These are phyloP conservation scores for Leishmania braziliensis DNA, from an alignment of 208 protist genomes.

Conservation along the genomic window DNA sequence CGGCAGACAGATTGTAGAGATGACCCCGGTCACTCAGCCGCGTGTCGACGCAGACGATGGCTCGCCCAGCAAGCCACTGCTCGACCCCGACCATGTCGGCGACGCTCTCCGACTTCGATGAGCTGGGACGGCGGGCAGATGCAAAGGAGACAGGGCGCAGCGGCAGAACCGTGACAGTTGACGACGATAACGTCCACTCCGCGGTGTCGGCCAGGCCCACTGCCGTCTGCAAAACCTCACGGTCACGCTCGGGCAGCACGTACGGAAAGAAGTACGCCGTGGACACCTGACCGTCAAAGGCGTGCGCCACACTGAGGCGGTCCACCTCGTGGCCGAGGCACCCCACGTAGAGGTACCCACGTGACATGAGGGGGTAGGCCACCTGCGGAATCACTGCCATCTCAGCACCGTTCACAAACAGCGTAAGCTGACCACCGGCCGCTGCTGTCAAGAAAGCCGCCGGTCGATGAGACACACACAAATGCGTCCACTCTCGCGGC, in stretches of 20 bases:
- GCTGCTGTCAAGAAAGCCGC: conserved; percentile 24
- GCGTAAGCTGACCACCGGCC: conserved; percentile 37
- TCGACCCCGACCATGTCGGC: conserved; percentile 18
- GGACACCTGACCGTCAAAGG: conserved; percentile 73
- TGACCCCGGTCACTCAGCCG: conserved; percentile 70
- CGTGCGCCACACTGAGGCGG: conserved; percentile 37
- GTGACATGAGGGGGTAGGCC: conserved; percentile 50
- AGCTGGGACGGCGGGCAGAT: background rate
- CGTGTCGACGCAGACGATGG: conserved; percentile 78
- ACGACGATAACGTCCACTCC: conserved; percentile 14
- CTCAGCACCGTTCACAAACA: conserved; percentile 62
- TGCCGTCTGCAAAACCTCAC: conserved; percentile 15
- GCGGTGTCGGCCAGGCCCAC: conserved; percentile 9
- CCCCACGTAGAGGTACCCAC: conserved; percentile 61
- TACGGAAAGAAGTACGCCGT: conserved; percentile 68
- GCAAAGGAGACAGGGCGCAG: background rate
- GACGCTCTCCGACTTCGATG: background rate
- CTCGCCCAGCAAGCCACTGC: conserved; percentile 43
- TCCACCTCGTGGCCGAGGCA: conserved; percentile 63
- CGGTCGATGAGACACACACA: conserved; percentile 26
- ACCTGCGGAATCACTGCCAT: conserved; percentile 30
- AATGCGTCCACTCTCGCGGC: conserved; percentile 28
- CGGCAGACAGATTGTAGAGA: conserved; percentile 80
- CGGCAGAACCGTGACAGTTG: background rate
- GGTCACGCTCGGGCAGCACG: conserved; percentile 40